These are phyloP conservation scores for Eucalyptus dawsonii DNA, from an alignment of 345 rosid species.

Conservation along the genomic window DNA sequence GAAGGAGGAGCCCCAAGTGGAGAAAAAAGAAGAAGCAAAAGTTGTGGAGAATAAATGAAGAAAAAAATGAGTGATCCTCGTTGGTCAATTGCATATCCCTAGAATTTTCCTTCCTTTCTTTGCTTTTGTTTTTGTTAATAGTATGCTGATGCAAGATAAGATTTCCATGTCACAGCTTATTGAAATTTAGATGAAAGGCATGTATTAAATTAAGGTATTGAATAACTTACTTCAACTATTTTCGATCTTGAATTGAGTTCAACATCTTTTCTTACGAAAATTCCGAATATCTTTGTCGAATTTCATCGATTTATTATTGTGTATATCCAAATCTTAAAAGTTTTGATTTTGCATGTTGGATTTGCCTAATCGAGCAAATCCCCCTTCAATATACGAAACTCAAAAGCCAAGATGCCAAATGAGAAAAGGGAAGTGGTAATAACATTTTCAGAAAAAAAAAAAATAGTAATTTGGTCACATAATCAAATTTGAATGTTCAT, in stretches of 20 bases:
- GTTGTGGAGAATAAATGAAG: neutral
- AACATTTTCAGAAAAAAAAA: too few relatives aligned
- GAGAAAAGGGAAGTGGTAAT: neutral
- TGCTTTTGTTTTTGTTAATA: neutral
- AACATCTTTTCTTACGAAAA: fast-evolving
- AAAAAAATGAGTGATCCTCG: neutral
- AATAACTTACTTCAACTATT: neutral
- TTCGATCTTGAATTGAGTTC: neutral
- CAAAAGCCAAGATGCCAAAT: neutral
- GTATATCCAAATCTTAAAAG: neutral
- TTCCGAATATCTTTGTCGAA: neutral
- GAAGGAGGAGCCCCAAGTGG: neutral
- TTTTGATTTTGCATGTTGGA: neutral
- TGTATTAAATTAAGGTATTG: neutral
- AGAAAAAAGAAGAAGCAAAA: neutral
- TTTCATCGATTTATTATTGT: neutral
- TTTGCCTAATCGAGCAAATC: neutral
- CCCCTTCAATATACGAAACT: neutral
- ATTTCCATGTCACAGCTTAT: neutral
- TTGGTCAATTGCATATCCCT: neutral
- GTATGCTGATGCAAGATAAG: neutral
- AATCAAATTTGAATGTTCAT: neutral
- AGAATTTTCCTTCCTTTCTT: neutral
- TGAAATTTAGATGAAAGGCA: neutral
- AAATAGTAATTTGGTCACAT: neutral